Evolutionary conservation across 495 filamentous ascomycete species (phyloP).

Genomic region (Penicillium coprophilum): DNA sequence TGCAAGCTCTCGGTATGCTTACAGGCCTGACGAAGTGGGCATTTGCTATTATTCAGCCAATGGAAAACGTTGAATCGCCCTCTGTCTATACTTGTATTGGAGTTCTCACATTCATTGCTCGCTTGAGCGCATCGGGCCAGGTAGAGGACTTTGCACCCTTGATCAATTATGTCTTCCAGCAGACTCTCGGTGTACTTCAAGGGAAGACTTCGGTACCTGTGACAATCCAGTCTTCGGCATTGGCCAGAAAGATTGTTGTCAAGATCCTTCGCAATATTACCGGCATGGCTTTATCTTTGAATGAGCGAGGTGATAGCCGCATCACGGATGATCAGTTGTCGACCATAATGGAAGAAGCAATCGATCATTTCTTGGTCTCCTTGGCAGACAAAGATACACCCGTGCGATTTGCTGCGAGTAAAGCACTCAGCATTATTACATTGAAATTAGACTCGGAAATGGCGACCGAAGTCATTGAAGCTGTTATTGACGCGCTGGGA

Average conservation of each 20-base stretch:
- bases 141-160: slow-evolving; percentile 52
- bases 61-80: slow-evolving; percentile 28
- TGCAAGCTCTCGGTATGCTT: slow-evolving; percentile 74
- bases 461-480: slow-evolving; percentile 81
- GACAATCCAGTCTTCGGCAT: slow-evolving; percentile 62
- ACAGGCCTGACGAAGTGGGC: slow-evolving; percentile 66
- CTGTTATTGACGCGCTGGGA: slow-evolving; percentile 70
- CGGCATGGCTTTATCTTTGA: slow-evolving; percentile 56
- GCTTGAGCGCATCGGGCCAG: slow-evolving; percentile 60
- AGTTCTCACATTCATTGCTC: slow-evolving; percentile 72
- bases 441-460: slow-evolving; percentile 74
- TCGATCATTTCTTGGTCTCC: slow-evolving; percentile 70
- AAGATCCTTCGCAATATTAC: slow-evolving; percentile 77
- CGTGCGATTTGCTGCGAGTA: slow-evolving; percentile 86
- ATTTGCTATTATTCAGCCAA: slow-evolving; percentile 52
- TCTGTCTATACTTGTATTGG: slow-evolving; percentile 67
- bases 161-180: slow-evolving; percentile 49
- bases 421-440: slow-evolving; percentile 83
- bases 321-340: slow-evolving; percentile 46
- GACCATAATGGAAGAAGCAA: slow-evolving; percentile 48
- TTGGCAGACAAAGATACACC: slow-evolving; percentile 85
- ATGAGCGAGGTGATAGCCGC: slow-evolving; percentile 36
- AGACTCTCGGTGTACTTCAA: slow-evolving; percentile 43
- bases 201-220: slow-evolving; percentile 42
- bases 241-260: slow-evolving; percentile 75